A percentile compares a stretch with the other conserved stretches of the same genome.
These are phyloP conservation scores for Fusarium coffeatum DNA, from an alignment of 2,329 filamentous ascomycete species.

Conservation along the genomic window DNA sequence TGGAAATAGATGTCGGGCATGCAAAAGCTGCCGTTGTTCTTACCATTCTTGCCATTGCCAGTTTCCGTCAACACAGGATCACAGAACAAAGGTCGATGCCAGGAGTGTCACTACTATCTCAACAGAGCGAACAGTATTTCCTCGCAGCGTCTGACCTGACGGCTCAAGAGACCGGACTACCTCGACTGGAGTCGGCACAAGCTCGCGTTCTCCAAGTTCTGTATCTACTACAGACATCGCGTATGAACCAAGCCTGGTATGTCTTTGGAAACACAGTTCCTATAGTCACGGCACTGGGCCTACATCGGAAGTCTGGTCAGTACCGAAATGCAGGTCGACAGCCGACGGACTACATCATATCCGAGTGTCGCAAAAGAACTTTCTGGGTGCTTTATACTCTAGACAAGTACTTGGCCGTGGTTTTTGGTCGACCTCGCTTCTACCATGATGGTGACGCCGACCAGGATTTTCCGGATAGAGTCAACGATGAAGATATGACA, in stretches of 20 bases:
- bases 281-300: slow-evolving; percentile 59
- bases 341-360: slow-evolving; percentile 55
- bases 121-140: slow-evolving; percentile 55
- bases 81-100: not conserved
- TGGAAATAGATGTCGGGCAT: slow-evolving; percentile 55
- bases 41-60: slow-evolving; percentile 61
- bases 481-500: slow-evolving; percentile 69
- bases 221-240: slow-evolving; percentile 68
- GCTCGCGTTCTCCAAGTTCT: slow-evolving; percentile 67
- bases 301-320: slow-evolving; percentile 44
- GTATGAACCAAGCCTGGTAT: slow-evolving; percentile 71
- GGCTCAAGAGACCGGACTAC: slow-evolving; percentile 63
- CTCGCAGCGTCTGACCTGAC: slow-evolving; percentile 54
- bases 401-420: slow-evolving; percentile 72
- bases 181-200: slow-evolving; percentile 67
- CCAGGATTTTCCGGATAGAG: slow-evolving; percentile 65
- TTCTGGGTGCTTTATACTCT: slow-evolving; percentile 73
- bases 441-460: slow-evolving; percentile 74
- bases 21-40: slow-evolving; percentile 61
- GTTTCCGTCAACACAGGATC: slow-evolving; percentile 34
- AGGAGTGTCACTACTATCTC: not conserved
- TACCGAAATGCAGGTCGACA: slow-evolving; percentile 35
- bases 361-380: slow-evolving; percentile 65
- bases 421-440: slow-evolving; percentile 69
- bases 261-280: slow-evolving; percentile 68